Evolutionary conservation across 2,329 filamentous ascomycete genomes (phyloP).

Genomic region (Alternaria sp.): DNA sequence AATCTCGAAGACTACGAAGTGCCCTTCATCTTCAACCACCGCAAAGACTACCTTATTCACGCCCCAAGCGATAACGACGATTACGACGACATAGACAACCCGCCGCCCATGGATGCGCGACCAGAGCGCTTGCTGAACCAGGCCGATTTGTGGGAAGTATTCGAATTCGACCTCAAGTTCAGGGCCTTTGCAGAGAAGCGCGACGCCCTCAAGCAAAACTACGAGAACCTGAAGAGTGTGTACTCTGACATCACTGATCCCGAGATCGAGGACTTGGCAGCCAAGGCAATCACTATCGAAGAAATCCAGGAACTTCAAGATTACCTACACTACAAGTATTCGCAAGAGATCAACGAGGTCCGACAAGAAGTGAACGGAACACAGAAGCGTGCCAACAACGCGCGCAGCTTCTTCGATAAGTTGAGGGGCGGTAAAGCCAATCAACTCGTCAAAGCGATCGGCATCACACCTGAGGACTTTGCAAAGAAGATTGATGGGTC

Average conservation of each 20-base stretch:
- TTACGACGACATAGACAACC: constrained; percentile 68
- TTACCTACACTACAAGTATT: constrained; percentile 94
- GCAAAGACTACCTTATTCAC: constrained; percentile 96
- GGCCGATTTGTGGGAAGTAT: constrained; percentile 91
- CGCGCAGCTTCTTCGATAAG: constrained; percentile 81
- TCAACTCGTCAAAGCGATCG: constrained; percentile 84
- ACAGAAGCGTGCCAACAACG: constrained; percentile 82
- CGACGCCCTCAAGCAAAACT: constrained; percentile 80
- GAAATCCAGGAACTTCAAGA: constrained; percentile 97
- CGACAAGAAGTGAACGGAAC: constrained; percentile 68
- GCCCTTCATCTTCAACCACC: constrained; percentile 96
- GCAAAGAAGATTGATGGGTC: constrained; percentile 84
- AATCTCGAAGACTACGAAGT: constrained; percentile 94
- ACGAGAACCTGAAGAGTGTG: constrained; percentile 70
- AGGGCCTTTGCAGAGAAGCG: constrained; percentile 91
- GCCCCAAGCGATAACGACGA: constrained; percentile 69
- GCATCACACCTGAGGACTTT: constrained; percentile 86
- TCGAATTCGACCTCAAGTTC: constrained; percentile 95
- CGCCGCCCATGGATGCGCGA: constrained; percentile 72
- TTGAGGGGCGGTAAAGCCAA: constrained; percentile 82
- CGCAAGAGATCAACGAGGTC: constrained; percentile 80
- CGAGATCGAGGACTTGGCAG: constrained; percentile 83
- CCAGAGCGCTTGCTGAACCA: constrained; percentile 91
- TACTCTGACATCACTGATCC: constrained; percentile 69
- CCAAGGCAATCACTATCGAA: constrained; percentile 82